These are phyloP conservation scores for Acorus gramineus DNA, from an alignment of 106 monocot genomes.

Conservation along the genomic window DNA sequence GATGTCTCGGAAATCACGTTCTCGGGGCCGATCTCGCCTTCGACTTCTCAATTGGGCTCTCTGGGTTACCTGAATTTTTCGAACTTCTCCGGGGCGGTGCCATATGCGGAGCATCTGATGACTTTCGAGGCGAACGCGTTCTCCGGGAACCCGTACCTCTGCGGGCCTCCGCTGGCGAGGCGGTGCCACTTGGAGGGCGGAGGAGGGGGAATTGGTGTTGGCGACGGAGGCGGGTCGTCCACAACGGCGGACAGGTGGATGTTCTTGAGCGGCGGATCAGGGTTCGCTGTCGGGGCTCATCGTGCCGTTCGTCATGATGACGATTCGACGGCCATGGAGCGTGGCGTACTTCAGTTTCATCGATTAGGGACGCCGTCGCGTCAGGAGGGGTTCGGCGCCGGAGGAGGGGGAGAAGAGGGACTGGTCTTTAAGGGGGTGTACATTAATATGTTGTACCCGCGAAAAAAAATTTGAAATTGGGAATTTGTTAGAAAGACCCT, in stretches of 20 bases:
- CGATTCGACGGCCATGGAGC: slow-evolving; percentile 4
- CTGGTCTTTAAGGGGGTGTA: too few species aligned
- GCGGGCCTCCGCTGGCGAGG: slow-evolving; percentile 4
- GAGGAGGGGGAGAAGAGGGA: neutral
- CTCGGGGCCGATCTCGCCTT: slow-evolving; percentile 6
- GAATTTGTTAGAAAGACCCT: too few species aligned
- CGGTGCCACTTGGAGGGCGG: neutral
- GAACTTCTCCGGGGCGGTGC: slow-evolving; percentile 6
- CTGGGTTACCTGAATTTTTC: slow-evolving; percentile 8
- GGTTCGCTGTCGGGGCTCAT: slow-evolving; percentile 7
- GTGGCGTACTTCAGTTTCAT: slow-evolving; percentile 5
- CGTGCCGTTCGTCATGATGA: slow-evolving; percentile 3
- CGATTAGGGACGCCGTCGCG: neutral
- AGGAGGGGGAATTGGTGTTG: neutral
- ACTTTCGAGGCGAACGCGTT: slow-evolving; percentile 7
- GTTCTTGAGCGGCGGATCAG: neutral
- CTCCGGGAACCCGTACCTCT: slow-evolving; percentile 4
- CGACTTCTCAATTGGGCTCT: slow-evolving; percentile 5
- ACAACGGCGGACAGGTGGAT: slow-evolving; percentile 7
- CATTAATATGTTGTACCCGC: too few species aligned
- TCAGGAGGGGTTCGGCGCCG: neutral
- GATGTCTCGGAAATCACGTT: slow-evolving; percentile 10
- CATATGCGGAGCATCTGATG: slow-evolving; percentile 1
- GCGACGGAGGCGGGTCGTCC: neutral
- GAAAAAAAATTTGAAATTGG: too few species aligned